These are phyloP conservation scores for Xylariales sp. DNA, from an alignment of 2,329 filamentous ascomycete species.

Conservation along the genomic window DNA sequence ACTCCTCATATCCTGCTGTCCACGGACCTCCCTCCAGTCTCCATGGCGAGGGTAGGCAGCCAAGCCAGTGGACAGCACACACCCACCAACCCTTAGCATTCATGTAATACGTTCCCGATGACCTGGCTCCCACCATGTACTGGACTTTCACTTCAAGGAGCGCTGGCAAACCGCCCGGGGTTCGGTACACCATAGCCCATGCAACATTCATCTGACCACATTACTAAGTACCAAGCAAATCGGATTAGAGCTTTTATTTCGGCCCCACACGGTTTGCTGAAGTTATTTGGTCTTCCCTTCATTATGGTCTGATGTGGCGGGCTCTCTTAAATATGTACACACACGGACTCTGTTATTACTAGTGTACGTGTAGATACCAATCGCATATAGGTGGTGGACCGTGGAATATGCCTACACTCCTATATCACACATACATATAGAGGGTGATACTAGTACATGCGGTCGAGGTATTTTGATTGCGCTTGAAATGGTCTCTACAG, in stretches of 20 bases:
- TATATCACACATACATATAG: slow-evolving; percentile 15
- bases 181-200: slow-evolving; percentile 23
- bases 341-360: slow-evolving; percentile 5
- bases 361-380: neutral
- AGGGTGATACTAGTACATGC: neutral
- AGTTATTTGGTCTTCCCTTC: slow-evolving; percentile 32
- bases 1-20: slow-evolving; percentile 17
- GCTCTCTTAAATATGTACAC: slow-evolving; percentile 34
- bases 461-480: neutral
- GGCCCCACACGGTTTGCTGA: slow-evolving; percentile 31
- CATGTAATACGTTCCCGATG: slow-evolving; percentile 31
- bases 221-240: slow-evolving; percentile 31
- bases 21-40: slow-evolving; percentile 17
- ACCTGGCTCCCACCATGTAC: slow-evolving; percentile 32
- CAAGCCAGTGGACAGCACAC: slow-evolving; percentile 14
- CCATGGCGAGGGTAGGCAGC: slow-evolving; percentile 15
- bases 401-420: slow-evolving; percentile 5
- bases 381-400: slow-evolving; percentile 8
- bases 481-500: neutral
- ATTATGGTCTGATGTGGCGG: slow-evolving; percentile 48
- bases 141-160: slow-evolving; percentile 29
- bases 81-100: slow-evolving; percentile 19
- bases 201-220: slow-evolving; percentile 31
- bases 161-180: slow-evolving; percentile 21
- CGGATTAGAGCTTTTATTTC: slow-evolving; percentile 24